A percentile compares a stretch with the other conserved stretches of the same genome.
These are phyloP conservation scores for Diddensiella caesifluorescens DNA, from an alignment of 805 yeast genomes.

Conservation along the genomic window DNA sequence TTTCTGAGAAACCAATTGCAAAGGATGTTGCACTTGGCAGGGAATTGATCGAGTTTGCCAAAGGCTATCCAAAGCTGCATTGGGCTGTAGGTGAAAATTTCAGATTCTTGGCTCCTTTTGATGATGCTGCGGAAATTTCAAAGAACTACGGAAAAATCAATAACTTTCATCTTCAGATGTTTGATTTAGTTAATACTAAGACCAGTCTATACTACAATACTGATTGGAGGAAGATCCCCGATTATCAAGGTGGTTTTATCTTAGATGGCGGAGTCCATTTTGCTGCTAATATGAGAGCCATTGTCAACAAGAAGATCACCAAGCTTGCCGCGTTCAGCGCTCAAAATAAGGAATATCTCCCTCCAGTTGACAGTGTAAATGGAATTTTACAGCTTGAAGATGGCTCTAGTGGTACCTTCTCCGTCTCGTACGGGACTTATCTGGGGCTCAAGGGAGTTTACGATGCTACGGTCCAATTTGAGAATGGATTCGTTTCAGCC, in stretches of 20 bases:
- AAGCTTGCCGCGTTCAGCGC: constrained; percentile 12
- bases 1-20: constrained; percentile 28
- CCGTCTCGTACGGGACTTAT: constrained; percentile 20
- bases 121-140: constrained; percentile 14
- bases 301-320: constrained; percentile 10
- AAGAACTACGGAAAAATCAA: constrained; percentile 13
- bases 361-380: constrained; percentile 21
- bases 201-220: constrained; percentile 22
- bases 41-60: constrained; percentile 15
- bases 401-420: constrained; percentile 19
- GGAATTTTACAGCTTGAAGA: constrained; percentile 10
- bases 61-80: constrained; percentile 8
- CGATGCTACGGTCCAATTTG: constrained; percentile 16
- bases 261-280: constrained; percentile 26
- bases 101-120: constrained; percentile 17
- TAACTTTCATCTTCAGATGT: constrained; percentile 13
- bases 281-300: constrained; percentile 19
- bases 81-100: constrained; percentile 24
- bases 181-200: constrained; percentile 14
- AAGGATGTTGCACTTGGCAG: constrained; percentile 18
- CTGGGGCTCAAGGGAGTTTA: constrained; percentile 12
- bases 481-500: constrained; percentile 20
- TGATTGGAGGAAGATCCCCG: constrained; percentile 23
- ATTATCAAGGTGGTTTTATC: constrained; percentile 26
- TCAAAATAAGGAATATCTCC: constrained; percentile 13